phyloP scores from a whole-genome alignment of 805 yeast species.

The Wickerhamiella spandovensis region DNA sequence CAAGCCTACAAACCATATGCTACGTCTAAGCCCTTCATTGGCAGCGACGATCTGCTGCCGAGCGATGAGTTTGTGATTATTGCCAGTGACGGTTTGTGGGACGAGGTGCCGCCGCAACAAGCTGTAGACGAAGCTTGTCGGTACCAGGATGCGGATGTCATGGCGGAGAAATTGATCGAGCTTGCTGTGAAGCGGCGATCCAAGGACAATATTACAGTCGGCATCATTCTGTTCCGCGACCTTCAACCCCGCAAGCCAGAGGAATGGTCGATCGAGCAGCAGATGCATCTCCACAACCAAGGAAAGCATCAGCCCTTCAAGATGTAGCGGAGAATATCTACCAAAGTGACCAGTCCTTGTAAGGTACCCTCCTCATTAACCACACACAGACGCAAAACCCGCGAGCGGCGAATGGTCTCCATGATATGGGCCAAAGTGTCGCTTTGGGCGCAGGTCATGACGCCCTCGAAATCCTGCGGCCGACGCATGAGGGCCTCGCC shows the following conservation, averaged over 20 bases:
- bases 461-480: constrained; percentile 95
- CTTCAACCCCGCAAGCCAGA: not conserved
- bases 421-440: constrained; percentile 80
- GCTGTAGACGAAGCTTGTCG: constrained; percentile 48
- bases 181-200: constrained; percentile 5
- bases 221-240: constrained; percentile 8
- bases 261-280: not conserved
- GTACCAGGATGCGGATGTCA: constrained; percentile 7
- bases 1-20: constrained; percentile 61
- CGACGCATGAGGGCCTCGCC: constrained; percentile 93
- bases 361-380: constrained; percentile 74
- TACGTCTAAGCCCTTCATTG: constrained; percentile 64
- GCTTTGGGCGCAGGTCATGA: constrained; percentile 79
- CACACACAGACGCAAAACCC: constrained; percentile 83
- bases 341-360: constrained; percentile 74
- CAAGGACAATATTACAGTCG: constrained; percentile 15
- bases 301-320: not conserved
- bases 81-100: constrained; percentile 90
- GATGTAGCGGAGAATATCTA: constrained; percentile 72
- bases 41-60: constrained; percentile 36
- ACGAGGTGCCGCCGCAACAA: constrained; percentile 57
- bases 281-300: not conserved
- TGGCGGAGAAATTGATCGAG: constrained; percentile 8
- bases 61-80: constrained; percentile 57
- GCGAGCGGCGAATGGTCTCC: constrained; percentile 83